Evolutionary conservation across 345 rosid species (phyloP).

Genomic region (Geranium rotundifolium): DNA sequence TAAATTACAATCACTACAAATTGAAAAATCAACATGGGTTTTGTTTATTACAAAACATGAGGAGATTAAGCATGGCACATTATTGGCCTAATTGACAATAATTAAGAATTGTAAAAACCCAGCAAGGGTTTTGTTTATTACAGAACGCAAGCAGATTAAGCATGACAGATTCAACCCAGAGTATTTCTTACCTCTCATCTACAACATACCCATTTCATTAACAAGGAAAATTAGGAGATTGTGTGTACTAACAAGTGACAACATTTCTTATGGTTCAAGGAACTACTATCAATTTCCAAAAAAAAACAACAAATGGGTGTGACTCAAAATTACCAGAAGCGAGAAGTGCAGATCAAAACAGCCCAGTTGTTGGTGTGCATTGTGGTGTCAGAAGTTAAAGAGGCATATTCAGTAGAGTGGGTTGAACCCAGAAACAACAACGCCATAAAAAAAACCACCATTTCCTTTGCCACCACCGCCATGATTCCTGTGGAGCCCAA

Average conservation of each 20-base stretch:
- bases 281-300: neutral
- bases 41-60: too few relatives aligned
- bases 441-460: neutral
- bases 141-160: too few relatives aligned
- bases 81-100: too few relatives aligned
- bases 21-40: too few relatives aligned
- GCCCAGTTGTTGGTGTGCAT: conserved; percentile 99
- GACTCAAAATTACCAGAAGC: conserved; percentile 54
- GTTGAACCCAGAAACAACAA: neutral
- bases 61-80: too few relatives aligned
- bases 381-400: conserved; percentile 51
- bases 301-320: neutral
- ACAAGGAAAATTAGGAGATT: too few relatives aligned
- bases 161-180: neutral
- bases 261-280: neutral
- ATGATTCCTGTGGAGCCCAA: neutral
- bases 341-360: conserved; percentile 93
- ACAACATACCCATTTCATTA: neutral
- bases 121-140: too few relatives aligned
- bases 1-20: neutral
- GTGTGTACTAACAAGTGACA: too few relatives aligned
- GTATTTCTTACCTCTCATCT: neutral
- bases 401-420: neutral
- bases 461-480: neutral
- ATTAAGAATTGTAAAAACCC: too few relatives aligned